phyloP scores from a whole-genome alignment of 495 filamentous ascomycete species.

The Penicillium samsonianum region DNA sequence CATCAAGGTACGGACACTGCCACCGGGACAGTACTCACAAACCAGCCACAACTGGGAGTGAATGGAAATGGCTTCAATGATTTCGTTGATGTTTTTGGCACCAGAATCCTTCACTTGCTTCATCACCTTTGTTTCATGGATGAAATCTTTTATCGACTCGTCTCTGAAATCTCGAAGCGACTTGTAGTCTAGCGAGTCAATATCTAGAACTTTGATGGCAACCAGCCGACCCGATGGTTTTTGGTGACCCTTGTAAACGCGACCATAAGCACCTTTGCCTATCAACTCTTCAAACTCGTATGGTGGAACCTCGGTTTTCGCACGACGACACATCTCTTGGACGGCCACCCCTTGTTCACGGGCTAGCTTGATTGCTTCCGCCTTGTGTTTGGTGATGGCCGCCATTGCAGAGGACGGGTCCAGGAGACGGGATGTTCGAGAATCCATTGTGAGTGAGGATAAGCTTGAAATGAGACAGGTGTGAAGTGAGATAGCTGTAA shows the following conservation, averaged over 20 bases:
- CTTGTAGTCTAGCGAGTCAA: conserved; percentile 80
- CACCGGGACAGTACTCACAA: conserved; percentile 92
- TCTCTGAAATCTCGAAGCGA: conserved; percentile 67
- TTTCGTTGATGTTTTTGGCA: conserved; percentile 86
- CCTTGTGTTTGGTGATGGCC: conserved; percentile 51
- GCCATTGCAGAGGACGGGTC: conserved; percentile 51
- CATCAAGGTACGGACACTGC: conserved; percentile 86
- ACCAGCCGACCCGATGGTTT: conserved; percentile 64
- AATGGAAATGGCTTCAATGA: conserved; percentile 83
- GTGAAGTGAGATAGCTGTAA: neutral
- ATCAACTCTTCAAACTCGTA: conserved; percentile 89
- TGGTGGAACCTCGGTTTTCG: conserved; percentile 50
- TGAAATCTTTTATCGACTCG: conserved; percentile 80
- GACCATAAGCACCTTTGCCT: conserved; percentile 92
- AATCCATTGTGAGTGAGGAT: conserved; percentile 27
- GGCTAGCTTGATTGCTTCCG: conserved; percentile 50
- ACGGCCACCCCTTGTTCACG: conserved; percentile 51
- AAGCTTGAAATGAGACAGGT: neutral
- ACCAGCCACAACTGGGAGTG: conserved; percentile 93
- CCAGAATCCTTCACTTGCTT: conserved; percentile 79
- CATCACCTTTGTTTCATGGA: conserved; percentile 86
- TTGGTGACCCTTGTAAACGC: conserved; percentile 81
- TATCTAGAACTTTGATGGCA: conserved; percentile 93
- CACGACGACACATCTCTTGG: conserved; percentile 50
- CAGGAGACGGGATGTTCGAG: conserved; percentile 39